Conservation (phyloP, 352 stramenopile genomes). For the Pythium volutum region DNA sequence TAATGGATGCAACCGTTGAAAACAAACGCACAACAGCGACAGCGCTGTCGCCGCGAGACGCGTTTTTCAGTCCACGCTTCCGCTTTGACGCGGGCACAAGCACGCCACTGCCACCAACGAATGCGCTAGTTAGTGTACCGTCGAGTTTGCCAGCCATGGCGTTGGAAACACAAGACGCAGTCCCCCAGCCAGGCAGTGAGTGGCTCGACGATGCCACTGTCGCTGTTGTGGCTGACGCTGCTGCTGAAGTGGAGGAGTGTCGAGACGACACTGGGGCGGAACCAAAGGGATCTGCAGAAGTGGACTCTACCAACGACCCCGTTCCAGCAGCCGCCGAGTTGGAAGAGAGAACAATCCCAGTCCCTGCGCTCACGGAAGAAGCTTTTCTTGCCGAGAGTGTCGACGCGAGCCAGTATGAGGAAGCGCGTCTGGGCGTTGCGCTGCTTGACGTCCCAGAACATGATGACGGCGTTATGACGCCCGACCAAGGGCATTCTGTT, state of each 20-base stretch:
- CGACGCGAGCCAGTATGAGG: not conserved
- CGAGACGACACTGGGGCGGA: not conserved
- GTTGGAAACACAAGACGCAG: too few species aligned
- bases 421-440: not conserved
- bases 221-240: too few species aligned
- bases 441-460: not conserved
- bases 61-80: constrained; percentile 69
- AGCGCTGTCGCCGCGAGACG: constrained; percentile 42
- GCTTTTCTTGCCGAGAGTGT: not conserved
- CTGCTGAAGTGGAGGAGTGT: not conserved
- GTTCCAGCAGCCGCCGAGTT: not conserved
- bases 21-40: not conserved
- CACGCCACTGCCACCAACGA: not conserved
- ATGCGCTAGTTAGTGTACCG: too few species aligned
- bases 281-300: not conserved
- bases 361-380: not conserved
- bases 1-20: too few species aligned
- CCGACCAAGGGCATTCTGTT: not conserved
- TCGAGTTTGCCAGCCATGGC: too few species aligned
- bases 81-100: constrained; percentile 34
- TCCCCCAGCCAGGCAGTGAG: too few species aligned
- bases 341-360: not conserved
- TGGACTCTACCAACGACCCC: not conserved
- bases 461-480: not conserved
- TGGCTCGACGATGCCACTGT: too few species aligned